These are phyloP conservation scores for Russula sp. DNA, from an alignment of 768 basidiomycete species.

Conservation along the genomic window DNA sequence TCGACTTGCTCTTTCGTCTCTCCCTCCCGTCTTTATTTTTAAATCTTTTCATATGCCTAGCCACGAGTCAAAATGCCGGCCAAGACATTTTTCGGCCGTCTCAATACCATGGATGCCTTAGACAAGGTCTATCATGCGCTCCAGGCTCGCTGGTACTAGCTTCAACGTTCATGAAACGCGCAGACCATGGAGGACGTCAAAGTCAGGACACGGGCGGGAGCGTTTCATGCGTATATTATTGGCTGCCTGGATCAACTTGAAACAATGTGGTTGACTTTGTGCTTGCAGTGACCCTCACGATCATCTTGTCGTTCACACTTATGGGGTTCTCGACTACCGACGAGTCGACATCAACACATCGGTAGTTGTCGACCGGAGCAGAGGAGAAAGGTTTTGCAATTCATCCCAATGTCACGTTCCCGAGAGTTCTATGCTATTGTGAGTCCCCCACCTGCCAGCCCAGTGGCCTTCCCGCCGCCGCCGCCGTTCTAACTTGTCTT, in stretches of 20 bases:
- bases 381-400: constrained; percentile 89
- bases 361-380: constrained; percentile 87
- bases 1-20: too few relatives aligned
- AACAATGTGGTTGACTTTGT: constrained; percentile 8
- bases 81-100: constrained; percentile 64
- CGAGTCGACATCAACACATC: constrained; percentile 82
- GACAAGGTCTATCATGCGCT: constrained; percentile 68
- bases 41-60: not conserved
- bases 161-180: not conserved
- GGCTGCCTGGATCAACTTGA: not conserved
- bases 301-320: constrained; percentile 85
- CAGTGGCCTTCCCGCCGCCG: not conserved
- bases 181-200: constrained; percentile 99
- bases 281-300: constrained; percentile 78
- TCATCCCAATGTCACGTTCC: constrained; percentile 89
- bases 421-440: constrained; percentile 96
- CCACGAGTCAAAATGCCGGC: constrained; percentile 47
- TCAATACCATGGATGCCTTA: constrained; percentile 97
- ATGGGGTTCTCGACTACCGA: constrained; percentile 95
- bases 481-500: not conserved
- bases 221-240: constrained; percentile 56
- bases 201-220: constrained; percentile 94
- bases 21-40: not conserved
- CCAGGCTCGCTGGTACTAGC: not conserved
- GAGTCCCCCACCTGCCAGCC: constrained; percentile 31